A percentile compares a stretch with the other conserved stretches of the same genome.
Evolutionary conservation across 306 rosid genomes (phyloP).

Genomic region (Trifolium fragiferum): DNA sequence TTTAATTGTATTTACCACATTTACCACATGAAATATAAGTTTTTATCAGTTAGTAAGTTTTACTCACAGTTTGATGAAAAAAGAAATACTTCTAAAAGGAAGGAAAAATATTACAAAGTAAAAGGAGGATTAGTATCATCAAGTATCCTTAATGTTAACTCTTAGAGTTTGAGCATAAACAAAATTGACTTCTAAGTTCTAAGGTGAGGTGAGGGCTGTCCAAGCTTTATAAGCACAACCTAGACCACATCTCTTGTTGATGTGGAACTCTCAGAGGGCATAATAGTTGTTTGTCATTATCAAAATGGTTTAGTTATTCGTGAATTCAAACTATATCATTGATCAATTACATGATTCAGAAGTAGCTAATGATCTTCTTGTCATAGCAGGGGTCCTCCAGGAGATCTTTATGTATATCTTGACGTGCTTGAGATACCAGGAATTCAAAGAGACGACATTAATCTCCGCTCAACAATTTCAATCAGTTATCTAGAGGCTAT

Average conservation of each 20-base stretch:
- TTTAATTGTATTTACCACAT: constrained; percentile 34
- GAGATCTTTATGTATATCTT: constrained; percentile 93
- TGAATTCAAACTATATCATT: constrained; percentile 32
- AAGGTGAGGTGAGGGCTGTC: not conserved
- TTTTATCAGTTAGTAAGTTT: constrained; percentile 22
- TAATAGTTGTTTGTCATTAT: constrained; percentile 14
- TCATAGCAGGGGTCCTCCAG: constrained; percentile 86
- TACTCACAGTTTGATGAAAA: constrained; percentile 14
- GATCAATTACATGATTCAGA: constrained; percentile 40
- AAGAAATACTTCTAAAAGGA: constrained; percentile 18
- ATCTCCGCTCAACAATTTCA: constrained; percentile 73
- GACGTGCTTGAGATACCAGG: constrained; percentile 79
- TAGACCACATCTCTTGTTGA: not conserved
- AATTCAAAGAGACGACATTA: constrained; percentile 92
- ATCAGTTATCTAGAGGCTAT: constrained; percentile 88
- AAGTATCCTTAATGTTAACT: constrained; percentile 20
- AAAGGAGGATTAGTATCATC: constrained; percentile 40
- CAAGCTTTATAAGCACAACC: constrained; percentile 1
- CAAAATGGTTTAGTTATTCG: constrained; percentile 26
- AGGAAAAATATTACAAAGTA: constrained; percentile 17
- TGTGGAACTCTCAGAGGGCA: constrained; percentile 1
- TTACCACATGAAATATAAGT: constrained; percentile 30
- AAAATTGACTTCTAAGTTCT: not conserved
- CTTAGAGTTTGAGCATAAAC: not conserved
- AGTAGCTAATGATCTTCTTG: constrained; percentile 44